A percentile compares a stretch with the other conserved stretches of the same genome.
Evolutionary conservation across 176 grass and related monocot species (phyloP).

Genomic region (Oryza longistaminata): DNA sequence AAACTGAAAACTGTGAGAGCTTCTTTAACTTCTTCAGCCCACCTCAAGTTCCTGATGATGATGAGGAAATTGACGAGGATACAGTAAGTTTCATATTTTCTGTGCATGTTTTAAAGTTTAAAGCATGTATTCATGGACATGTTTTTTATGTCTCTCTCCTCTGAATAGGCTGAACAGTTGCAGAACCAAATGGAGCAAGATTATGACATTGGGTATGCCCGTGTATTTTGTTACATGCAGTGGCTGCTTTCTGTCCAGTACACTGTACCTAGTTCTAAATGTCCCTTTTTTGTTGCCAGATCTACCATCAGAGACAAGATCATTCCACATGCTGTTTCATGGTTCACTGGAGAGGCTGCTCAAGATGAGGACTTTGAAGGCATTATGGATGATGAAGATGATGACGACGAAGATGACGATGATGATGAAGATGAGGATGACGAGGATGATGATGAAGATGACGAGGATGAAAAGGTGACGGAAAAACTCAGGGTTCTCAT

Average conservation of each 20-base stretch:
- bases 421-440: conserved; percentile 52
- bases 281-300: conserved; percentile 37
- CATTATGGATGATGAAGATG: conserved; percentile 66
- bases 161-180: conserved; percentile 80
- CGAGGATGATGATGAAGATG: conserved; percentile 52
- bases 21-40: conserved; percentile 99
- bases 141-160: neutral
- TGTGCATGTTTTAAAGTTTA: neutral
- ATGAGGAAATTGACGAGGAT: conserved; percentile 95
- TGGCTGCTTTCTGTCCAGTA: neutral
- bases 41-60: conserved; percentile 91
- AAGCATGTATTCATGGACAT: neutral
- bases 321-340: conserved; percentile 90
- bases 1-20: conserved; percentile 90
- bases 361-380: conserved; percentile 77
- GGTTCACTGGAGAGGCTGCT: conserved; percentile 85
- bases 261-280: conserved; percentile 6
- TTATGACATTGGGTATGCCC: conserved; percentile 87
- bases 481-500: neutral
- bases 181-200: conserved; percentile 97
- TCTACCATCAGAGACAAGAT: conserved; percentile 97
- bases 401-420: conserved; percentile 26
- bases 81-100: conserved; percentile 48
- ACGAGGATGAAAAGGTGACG: conserved; percentile 43
- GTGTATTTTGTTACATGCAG: neutral